Base-by-base conservation (phyloP, 768 basidiomycete genomes). In the Scleroderma bovista region DNA sequence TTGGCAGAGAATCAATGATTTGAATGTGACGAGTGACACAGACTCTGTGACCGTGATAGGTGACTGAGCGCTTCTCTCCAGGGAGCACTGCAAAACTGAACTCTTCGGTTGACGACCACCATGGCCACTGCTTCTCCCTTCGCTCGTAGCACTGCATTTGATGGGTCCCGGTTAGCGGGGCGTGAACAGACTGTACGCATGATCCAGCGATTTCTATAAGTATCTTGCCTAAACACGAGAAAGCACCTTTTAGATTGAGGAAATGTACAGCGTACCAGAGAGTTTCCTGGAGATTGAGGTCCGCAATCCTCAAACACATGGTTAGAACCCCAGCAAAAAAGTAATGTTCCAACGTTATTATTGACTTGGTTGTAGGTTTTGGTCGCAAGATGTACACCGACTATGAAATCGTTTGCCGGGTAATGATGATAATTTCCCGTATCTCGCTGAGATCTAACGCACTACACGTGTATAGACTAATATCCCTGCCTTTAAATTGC, bases 371-470 rank as follows among this genome's bases (percentile, higher is more conserved):
- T 45, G 1, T 64, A 93, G 93, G 93, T 26, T 93, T 94, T 61
- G 95, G 96, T 24, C 77, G 96, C 60, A 97, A 97, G 78, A 95
- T 95, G 94, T 99, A 90, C 71, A 99, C 96, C 37, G 95, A 98
- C 75, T 98, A 98, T 63, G 96, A 99, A 72, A 86, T 99, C 51
- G 86, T 97, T 40, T 96, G 93, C 79, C 93, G 93, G 82, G 94
- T 89, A 51, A 54, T 32, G 2, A 7, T 33, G 13, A 40, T 48
- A 31, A 47, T 44, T 32, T 23, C 44, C 32, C 31, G 47, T 23
- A 48, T 19, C 26, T 22, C 41, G 32, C 48, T 56, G 39, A 57
- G 13, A 26, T 23, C n/a, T 39, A n/a, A 47, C 20, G 12, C 31
- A 2, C 22, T 46, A 44, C 11, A 37, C 44, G 26, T 29, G 26